phyloP scores from a whole-genome alignment of 1,284 basidiomycete species.

The Kalmanozyma brasiliensis region DNA sequence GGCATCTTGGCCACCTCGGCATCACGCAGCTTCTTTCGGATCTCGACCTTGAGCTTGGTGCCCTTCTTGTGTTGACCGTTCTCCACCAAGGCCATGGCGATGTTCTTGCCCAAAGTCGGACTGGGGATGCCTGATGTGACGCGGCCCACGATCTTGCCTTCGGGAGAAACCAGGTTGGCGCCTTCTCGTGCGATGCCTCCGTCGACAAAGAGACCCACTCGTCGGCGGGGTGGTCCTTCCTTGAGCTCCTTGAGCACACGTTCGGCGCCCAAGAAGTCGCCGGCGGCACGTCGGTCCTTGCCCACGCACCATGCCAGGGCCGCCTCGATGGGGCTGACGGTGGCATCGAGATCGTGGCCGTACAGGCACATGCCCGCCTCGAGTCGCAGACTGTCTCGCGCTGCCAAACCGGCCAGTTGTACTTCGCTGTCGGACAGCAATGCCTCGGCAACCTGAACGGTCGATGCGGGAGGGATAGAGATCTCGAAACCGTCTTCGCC shows the following conservation, averaged over 20 bases:
- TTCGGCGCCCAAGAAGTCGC: slow-evolving; percentile 83
- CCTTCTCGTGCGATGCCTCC: slow-evolving; percentile 91
- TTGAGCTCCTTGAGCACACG: slow-evolving; percentile 83
- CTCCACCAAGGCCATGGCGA: slow-evolving; percentile 92
- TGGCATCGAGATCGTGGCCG: slow-evolving; percentile 90
- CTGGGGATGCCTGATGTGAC: slow-evolving; percentile 97
- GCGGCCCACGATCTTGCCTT: slow-evolving; percentile 72
- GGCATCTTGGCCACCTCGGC: slow-evolving; percentile 82
- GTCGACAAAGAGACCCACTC: slow-evolving; percentile 82
- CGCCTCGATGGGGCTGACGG: slow-evolving; percentile 83
- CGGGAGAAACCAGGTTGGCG: slow-evolving; percentile 77
- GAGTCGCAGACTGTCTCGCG: slow-evolving; percentile 89
- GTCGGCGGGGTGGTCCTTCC: slow-evolving; percentile 77
- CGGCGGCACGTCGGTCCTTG: slow-evolving; percentile 79
- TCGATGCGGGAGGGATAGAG: slow-evolving; percentile 83
- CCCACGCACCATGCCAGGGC: slow-evolving; percentile 92
- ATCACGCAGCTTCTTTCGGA: slow-evolving; percentile 78
- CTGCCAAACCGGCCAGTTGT: slow-evolving; percentile 88
- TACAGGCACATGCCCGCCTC: slow-evolving; percentile 99
- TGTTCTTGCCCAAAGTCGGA: slow-evolving; percentile 87
- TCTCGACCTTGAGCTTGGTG: slow-evolving; percentile 81
- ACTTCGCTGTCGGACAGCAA: slow-evolving; percentile 76
- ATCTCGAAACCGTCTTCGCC: slow-evolving; percentile 99
- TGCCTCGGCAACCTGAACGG: slow-evolving; percentile 78
- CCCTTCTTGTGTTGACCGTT: slow-evolving; percentile 89